These are phyloP conservation scores for Orbilia ellipsospora DNA, from an alignment of 2,329 filamentous ascomycete species.

Conservation along the genomic window DNA sequence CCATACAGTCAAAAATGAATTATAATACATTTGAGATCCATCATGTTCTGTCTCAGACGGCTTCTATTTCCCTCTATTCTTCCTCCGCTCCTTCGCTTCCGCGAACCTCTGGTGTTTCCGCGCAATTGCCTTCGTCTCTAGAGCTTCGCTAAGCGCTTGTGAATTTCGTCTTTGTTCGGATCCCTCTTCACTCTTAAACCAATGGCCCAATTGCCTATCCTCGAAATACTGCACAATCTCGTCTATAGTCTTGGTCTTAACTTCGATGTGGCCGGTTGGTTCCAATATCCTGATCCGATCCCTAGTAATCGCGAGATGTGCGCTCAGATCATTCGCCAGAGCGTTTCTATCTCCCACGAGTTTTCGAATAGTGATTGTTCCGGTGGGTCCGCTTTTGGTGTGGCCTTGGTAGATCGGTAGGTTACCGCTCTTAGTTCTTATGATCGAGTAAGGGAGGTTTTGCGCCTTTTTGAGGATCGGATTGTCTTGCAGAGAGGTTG, in stretches of 20 bases:
- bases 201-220: conserved; percentile 12
- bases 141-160: neutral
- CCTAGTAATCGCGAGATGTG: conserved; percentile 18
- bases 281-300: conserved; percentile 4
- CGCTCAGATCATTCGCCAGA: conserved; percentile 21
- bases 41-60: no score
- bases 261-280: conserved; percentile 2
- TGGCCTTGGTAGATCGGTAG: conserved; percentile 32
- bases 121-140: neutral
- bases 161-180: no score
- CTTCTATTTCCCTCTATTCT: no score
- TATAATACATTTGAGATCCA: no score
- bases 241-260: neutral
- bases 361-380: conserved; percentile 16
- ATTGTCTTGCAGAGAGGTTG: neutral
- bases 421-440: conserved; percentile 14
- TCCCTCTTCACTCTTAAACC: neutral
- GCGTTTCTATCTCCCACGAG: conserved; percentile 29
- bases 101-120: no score
- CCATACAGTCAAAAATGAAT: no score
- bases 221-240: conserved; percentile 31
- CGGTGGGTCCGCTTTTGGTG: neutral
- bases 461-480: neutral
- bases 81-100: no score
- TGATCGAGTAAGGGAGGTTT: conserved; percentile 41